These are phyloP conservation scores for Abrus pulchellus DNA, from an alignment of 306 rosid genomes.

Conservation along the genomic window DNA sequence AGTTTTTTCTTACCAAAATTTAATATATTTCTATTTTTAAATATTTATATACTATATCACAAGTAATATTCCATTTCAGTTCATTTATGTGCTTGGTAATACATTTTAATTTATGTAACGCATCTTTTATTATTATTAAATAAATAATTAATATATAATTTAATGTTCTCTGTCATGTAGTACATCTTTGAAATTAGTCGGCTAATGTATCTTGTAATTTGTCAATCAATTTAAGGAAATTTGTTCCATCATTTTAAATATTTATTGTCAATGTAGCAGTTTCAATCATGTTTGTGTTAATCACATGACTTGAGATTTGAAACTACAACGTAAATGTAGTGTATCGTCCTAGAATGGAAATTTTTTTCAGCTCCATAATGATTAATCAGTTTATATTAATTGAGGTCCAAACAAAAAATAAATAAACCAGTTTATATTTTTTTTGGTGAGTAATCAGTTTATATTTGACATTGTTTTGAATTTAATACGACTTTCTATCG, in stretches of 20 bases:
- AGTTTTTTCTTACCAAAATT: too few species aligned
- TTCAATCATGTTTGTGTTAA: neutral
- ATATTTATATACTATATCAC: too few species aligned
- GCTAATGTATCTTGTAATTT: neutral
- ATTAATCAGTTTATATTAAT: neutral
- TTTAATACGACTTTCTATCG: neutral
- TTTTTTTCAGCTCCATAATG: neutral
- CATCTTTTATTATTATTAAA: constrained; percentile 6
- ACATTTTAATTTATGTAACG: neutral
- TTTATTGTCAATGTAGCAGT: neutral
- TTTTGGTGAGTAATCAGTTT: neutral
- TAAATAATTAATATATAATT: neutral
- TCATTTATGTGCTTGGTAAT: too few species aligned
- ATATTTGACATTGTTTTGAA: neutral
- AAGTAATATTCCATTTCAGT: too few species aligned
- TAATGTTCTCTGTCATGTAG: neutral
- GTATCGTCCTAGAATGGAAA: neutral
- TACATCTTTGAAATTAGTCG: neutral
- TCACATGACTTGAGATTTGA: neutral
- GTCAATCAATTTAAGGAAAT: constrained; percentile 5
- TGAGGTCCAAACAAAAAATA: too few species aligned
- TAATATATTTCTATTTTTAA: too few species aligned
- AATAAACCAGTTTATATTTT: too few species aligned
- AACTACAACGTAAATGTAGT: neutral
- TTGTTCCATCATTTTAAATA: neutral